Percentiles rank a stretch among this genome's conserved stretches.
phyloP scores from a whole-genome alignment of 192 early-diverging fungal species.

The Diversispora epigaea region DNA sequence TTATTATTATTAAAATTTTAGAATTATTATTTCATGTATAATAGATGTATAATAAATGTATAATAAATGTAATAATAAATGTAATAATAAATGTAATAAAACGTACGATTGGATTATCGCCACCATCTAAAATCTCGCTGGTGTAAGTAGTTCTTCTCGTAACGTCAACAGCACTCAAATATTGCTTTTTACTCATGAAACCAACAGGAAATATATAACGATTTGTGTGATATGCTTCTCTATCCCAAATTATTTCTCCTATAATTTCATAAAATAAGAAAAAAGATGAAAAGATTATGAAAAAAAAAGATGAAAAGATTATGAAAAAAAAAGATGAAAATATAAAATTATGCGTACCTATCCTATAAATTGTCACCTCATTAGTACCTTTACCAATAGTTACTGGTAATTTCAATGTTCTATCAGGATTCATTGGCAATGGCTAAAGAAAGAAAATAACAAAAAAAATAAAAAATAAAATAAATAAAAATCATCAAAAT shows the following conservation, averaged over 20 bases:
- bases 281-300: too few species aligned
- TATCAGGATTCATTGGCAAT: slow-evolving; percentile 51
- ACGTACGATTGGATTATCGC: slow-evolving; percentile 54
- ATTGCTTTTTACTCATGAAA: slow-evolving; percentile 63
- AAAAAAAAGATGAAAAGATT: not conserved
- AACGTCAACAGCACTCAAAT: slow-evolving; percentile 55
- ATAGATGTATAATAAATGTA: too few species aligned
- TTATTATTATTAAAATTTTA: not conserved
- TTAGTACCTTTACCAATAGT: slow-evolving; percentile 61
- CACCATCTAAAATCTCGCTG: slow-evolving; percentile 68
- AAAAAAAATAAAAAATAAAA: not conserved
- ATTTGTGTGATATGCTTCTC: slow-evolving; percentile 64
- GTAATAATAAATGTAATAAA: not conserved
- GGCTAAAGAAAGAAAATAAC: slow-evolving; percentile 25
- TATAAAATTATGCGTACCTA: slow-evolving; percentile 42
- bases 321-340: not conserved
- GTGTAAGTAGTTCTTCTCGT: slow-evolving; percentile 57
- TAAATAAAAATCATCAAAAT: not conserved
- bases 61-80: not conserved
- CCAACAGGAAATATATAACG: slow-evolving; percentile 72
- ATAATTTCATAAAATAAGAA: not conserved
- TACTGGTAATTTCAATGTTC: slow-evolving; percentile 56
- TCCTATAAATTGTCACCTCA: slow-evolving; percentile 56
- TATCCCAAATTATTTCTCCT: slow-evolving; percentile 55
- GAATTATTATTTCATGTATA: not conserved